phyloP scores from a whole-genome alignment of 129 eudicot species.

The Tagetes patula region DNA sequence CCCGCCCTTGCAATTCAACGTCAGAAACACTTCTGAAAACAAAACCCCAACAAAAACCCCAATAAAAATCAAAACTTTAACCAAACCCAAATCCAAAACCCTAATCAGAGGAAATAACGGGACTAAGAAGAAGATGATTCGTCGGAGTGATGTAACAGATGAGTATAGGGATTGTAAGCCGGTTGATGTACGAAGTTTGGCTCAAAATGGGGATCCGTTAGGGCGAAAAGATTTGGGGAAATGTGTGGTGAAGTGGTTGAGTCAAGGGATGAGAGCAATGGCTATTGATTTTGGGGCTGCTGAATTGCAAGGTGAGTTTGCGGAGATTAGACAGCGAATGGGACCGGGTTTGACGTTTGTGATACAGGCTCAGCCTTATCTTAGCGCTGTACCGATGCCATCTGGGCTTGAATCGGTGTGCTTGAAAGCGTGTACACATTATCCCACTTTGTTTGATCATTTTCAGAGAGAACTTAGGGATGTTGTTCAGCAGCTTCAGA shows the following conservation, averaged over 20 bases:
- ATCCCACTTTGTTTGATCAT: conserved; percentile 86
- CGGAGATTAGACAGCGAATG: conserved; percentile 68
- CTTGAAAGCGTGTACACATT: conserved; percentile 86
- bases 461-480: conserved; percentile 93
- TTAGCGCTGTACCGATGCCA: conserved; percentile 87
- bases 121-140: not conserved
- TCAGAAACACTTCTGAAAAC: conserved; percentile 18
- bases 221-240: conserved; percentile 84
- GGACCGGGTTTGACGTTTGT: conserved; percentile 89
- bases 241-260: conserved; percentile 69
- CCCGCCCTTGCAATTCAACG: conserved; percentile 22
- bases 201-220: conserved; percentile 79
- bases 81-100: not conserved
- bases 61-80: not conserved
- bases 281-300: conserved; percentile 71
- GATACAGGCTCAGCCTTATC: conserved; percentile 88
- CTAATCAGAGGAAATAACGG: not conserved
- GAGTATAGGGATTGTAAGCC: conserved; percentile 13
- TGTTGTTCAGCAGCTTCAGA: conserved; percentile 56
- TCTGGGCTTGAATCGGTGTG: conserved; percentile 73
- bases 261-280: conserved; percentile 90
- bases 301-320: conserved; percentile 76
- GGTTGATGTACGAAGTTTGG: conserved; percentile 37
- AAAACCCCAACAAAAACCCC: not conserved
- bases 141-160: not conserved